phyloP scores from a whole-genome alignment of 2,329 filamentous ascomycete genomes.

The Blumeriella jaapii region DNA sequence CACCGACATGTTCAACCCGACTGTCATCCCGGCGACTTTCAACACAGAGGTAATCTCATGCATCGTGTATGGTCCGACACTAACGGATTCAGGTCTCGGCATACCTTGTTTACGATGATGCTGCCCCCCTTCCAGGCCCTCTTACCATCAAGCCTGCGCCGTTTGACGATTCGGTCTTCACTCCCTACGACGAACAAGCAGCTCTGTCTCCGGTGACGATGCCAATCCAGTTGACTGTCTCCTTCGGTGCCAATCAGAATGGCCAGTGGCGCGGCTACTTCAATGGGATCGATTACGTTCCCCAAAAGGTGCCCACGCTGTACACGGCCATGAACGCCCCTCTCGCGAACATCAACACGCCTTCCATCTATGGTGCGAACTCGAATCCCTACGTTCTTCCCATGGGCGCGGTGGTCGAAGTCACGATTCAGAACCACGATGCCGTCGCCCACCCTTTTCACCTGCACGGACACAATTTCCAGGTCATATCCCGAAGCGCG shows the following conservation, averaged over 20 bases:
- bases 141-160: slow-evolving; percentile 2
- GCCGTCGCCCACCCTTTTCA: slow-evolving; percentile 10
- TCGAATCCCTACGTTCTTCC: slow-evolving; percentile 55
- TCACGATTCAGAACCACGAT: slow-evolving; percentile 11
- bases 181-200: slow-evolving; percentile 7
- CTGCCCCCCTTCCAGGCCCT: slow-evolving; percentile 32
- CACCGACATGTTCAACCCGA: slow-evolving; percentile 43
- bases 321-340: slow-evolving; percentile 56
- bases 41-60: slow-evolving; percentile 45
- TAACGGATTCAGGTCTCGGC: slow-evolving; percentile 5
- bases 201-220: neutral
- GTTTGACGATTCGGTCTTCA: slow-evolving; percentile 8
- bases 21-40: slow-evolving; percentile 44
- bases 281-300: slow-evolving; percentile 66
- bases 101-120: slow-evolving; percentile 42
- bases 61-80: neutral
- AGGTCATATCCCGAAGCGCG: slow-evolving; percentile 8
- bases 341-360: slow-evolving; percentile 36
- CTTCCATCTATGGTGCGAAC: slow-evolving; percentile 45
- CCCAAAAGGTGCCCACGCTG: slow-evolving; percentile 61
- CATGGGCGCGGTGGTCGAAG: slow-evolving; percentile 45
- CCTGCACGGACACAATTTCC: slow-evolving; percentile 12
- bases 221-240: slow-evolving; percentile 2
- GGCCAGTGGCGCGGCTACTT: slow-evolving; percentile 33
- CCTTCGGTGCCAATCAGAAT: slow-evolving; percentile 6